Evolutionary conservation across 2,329 filamentous ascomycete species (phyloP).

Genomic region (Aquanectria penicillioides): DNA sequence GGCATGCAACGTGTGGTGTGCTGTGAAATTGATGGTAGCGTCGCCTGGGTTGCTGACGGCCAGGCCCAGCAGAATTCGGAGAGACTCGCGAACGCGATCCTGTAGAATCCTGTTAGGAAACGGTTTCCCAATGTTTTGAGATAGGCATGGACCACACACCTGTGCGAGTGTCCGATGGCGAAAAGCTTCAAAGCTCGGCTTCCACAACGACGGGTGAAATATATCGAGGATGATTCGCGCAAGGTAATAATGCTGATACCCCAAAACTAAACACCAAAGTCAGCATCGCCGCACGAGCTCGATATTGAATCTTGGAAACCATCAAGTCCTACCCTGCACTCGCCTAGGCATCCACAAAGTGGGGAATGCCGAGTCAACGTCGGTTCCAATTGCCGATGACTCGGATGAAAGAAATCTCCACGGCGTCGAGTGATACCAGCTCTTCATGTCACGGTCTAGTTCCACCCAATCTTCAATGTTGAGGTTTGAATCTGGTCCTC

Average conservation of each 20-base stretch:
- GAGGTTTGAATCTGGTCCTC: conserved; percentile 44
- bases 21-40: conserved; percentile 39
- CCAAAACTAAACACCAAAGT: conserved; percentile 43
- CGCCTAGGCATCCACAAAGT: conserved; percentile 28
- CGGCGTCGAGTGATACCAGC: conserved; percentile 36
- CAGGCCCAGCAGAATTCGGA: conserved; percentile 38
- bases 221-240: conserved; percentile 50
- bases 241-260: conserved; percentile 53
- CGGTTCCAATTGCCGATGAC: conserved; percentile 4
- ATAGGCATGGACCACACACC: conserved; percentile 13
- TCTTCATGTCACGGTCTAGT: conserved; percentile 33
- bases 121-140: not conserved
- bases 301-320: not conserved
- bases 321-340: conserved; percentile 21
- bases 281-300: not conserved
- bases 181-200: conserved; percentile 37
- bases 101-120: not conserved
- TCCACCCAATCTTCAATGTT: conserved; percentile 28
- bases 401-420: conserved; percentile 29
- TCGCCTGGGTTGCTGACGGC: conserved; percentile 40
- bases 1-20: conserved; percentile 39
- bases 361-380: conserved; percentile 22
- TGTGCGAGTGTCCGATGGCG: conserved; percentile 29
- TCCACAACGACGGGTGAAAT: conserved; percentile 48
- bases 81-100: conserved; percentile 34